A percentile compares a stretch with the other conserved stretches of the same genome.
Conservation (phyloP, 2,329 filamentous ascomycete genomes). For the Sporothrix schenckii region DNA sequence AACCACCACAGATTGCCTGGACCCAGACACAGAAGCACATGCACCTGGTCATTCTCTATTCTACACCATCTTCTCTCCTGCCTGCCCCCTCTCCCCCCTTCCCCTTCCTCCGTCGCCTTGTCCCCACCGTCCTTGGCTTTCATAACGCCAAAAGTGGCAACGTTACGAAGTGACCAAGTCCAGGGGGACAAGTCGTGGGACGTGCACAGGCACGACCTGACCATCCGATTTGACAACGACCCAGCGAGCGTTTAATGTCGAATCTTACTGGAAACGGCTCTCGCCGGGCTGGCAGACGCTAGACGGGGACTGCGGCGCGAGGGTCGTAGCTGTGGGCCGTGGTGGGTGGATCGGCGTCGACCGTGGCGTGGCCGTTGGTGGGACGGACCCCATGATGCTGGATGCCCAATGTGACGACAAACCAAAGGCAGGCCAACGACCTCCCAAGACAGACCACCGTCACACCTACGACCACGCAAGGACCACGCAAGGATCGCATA, state of each 20-base stretch:
- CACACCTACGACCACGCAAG: no score
- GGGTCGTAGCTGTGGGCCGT: no score
- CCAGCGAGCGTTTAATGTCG: background rate
- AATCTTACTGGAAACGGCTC: slow-evolving; percentile 22
- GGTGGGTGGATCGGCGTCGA: no score
- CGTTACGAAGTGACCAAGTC: slow-evolving; percentile 1
- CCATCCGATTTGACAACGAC: slow-evolving; percentile 6
- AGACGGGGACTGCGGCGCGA: no score
- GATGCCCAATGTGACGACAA: background rate
- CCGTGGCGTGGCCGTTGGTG: no score
- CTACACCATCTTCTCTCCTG: background rate
- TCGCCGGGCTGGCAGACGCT: slow-evolving; percentile 11
- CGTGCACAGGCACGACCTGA: background rate
- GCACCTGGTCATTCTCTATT: slow-evolving; percentile 8
- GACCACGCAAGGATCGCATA: no score
- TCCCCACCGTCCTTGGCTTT: background rate
- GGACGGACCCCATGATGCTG: background rate
- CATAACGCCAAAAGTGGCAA: slow-evolving; percentile 22
- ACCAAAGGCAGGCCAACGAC: background rate
- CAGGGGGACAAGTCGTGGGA: no score
- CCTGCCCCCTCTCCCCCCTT: background rate
- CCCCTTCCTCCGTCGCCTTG: background rate
- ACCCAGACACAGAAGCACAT: background rate
- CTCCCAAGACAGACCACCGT: no score
- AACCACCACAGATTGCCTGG: no score